Evolutionary conservation across 768 basidiomycete genomes (phyloP), one percentile per base, ranked within the genome.

Genomic region (Mycena venus): DNA sequence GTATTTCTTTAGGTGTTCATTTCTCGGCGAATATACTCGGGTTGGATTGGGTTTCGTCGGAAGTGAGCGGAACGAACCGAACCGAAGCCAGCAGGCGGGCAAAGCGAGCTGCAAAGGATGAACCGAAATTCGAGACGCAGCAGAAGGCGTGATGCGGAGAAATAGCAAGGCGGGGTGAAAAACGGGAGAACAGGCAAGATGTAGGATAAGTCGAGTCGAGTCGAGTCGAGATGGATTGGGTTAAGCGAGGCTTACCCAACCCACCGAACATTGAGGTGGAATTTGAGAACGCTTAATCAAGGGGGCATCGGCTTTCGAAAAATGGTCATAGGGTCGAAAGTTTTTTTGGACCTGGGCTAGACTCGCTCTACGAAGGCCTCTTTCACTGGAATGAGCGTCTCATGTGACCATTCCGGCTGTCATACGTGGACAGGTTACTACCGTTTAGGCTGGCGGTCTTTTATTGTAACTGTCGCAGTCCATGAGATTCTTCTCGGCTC

Each of bases 321-420:
- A n/a, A n/a, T n/a, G n/a, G n/a, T n/a, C n/a, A n/a, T n/a, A n/a
- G n/a, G n/a, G n/a, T n/a, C n/a, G n/a, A n/a, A n/a, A n/a, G n/a
- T n/a, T n/a, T n/a, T n/a, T n/a, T n/a, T n/a, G 19, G 47, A 49
- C 47, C 47, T 49, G 47, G 47, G 47, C 47, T 49, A 49, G 47
- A 49, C 47, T 21, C 47, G 51, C 55, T 56, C 29, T 56, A 56
- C 55, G 55, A 31, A 31, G 29, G 55, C 55, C 29, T 56, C 55
- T 56, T 56, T 56, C 29, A 56, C 55, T n/a, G n/a, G n/a, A n/a
- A n/a, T n/a, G 32, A 60, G 58, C 58, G 9, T 36, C 58, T 36
- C 58, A 60, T 60, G 58, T 60, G 58, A 60, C 58, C 32, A 38
- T 38, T 60, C 58, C 34, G 58, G 58, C 58, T 60, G 58, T 60